These are phyloP conservation scores for Sanghuangporus baumii DNA, from an alignment of 1,284 basidiomycete species.

Conservation along the genomic window DNA sequence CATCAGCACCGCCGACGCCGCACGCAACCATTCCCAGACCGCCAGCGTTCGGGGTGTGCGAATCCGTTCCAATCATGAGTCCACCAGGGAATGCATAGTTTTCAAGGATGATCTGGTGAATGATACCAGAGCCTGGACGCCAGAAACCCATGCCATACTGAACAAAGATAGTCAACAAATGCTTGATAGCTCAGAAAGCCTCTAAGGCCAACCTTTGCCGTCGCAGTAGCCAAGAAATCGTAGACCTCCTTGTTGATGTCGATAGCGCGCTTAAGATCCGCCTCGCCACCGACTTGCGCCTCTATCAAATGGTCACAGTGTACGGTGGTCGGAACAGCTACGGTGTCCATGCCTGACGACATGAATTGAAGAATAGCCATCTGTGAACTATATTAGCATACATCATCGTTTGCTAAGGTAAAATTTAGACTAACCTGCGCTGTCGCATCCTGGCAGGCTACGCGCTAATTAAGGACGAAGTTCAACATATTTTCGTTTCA, in stretches of 20 bases:
- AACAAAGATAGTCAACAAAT: constrained; percentile 3
- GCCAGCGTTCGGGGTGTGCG: constrained; percentile 98
- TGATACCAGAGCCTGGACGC: constrained; percentile 98
- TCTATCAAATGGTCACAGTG: constrained; percentile 99
- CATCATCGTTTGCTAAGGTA: background rate
- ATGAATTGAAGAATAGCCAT: constrained; percentile 99
- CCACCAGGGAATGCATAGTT: constrained; percentile 99
- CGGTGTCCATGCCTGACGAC: constrained; percentile 98
- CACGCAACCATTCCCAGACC: constrained; percentile 99
- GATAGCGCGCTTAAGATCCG: constrained; percentile 91
- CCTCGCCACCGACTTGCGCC: constrained; percentile 89
- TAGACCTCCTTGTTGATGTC: constrained; percentile 99
- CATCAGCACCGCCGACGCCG: constrained; percentile 99
- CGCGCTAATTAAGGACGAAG: constrained; percentile 56
- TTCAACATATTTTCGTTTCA: background rate
- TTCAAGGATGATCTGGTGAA: constrained; percentile 96
- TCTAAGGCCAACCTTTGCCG: constrained; percentile 67
- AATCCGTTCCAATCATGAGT: constrained; percentile 99
- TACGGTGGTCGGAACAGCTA: constrained; percentile 95
- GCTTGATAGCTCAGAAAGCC: constrained; percentile 4
- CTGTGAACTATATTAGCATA: constrained; percentile 41
- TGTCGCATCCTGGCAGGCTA: constrained; percentile 99
- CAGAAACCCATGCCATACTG: constrained; percentile 99
- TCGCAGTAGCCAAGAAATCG: constrained; percentile 97
- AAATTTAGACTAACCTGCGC: constrained; percentile 52